These are phyloP conservation scores for Nannizzia gypsea DNA, from an alignment of 2,329 filamentous ascomycete genomes.

Conservation along the genomic window DNA sequence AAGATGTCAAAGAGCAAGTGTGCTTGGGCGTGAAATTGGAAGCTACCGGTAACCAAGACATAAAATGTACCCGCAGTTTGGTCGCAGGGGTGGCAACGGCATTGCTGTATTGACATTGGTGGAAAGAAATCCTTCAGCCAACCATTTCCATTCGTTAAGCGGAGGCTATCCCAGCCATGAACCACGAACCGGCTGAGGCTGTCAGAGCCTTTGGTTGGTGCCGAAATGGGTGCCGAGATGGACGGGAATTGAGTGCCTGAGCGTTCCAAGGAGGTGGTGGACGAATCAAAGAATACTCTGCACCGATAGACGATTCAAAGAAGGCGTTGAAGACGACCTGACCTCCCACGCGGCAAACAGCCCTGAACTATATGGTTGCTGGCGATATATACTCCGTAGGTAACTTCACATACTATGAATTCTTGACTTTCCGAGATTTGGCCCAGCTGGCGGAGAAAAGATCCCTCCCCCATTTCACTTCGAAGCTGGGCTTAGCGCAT, in stretches of 20 bases:
- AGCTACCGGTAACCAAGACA: not conserved
- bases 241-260: not conserved
- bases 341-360: not conserved
- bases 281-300: not conserved
- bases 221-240: not conserved
- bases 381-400: too few species aligned
- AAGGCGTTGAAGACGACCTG: not conserved
- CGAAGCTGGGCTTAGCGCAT: too few species aligned
- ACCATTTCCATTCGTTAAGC: not conserved
- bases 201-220: not conserved
- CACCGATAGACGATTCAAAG: not conserved
- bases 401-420: not conserved
- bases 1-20: not conserved
- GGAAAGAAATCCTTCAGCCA: not conserved
- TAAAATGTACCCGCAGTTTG: not conserved
- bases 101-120: not conserved
- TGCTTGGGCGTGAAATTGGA: not conserved
- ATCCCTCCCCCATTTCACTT: not conserved
- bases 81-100: not conserved
- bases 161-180: not conserved
- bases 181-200: not conserved
- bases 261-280: not conserved
- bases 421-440: not conserved
- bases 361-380: not conserved
- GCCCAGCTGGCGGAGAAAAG: not conserved